These are phyloP conservation scores for Triticum timopheevii DNA, from an alignment of 176 grass and related monocot genomes.

Conservation along the genomic window DNA sequence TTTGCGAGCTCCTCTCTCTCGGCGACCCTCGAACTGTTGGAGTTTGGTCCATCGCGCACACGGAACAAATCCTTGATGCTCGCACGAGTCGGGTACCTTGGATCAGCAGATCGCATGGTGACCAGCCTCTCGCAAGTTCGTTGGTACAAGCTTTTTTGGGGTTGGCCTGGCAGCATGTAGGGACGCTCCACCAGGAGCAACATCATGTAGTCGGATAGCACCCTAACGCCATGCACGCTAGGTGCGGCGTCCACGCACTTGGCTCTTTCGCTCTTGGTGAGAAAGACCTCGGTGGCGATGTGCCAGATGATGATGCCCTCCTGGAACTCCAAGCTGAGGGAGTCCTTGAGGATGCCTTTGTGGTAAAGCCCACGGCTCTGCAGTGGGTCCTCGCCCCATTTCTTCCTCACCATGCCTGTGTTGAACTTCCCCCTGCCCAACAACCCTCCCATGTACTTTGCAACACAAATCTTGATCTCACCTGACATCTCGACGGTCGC, in stretches of 20 bases:
- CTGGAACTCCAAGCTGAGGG: neutral
- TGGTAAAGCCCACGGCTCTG: no score
- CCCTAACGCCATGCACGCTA: neutral
- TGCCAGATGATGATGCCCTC: conserved; percentile 1
- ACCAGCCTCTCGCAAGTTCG: neutral
- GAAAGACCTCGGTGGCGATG: neutral
- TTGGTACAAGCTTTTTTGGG: neutral
- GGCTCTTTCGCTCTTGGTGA: neutral
- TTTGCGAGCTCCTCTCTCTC: neutral
- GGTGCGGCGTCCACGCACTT: neutral
- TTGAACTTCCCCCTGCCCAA: neutral
- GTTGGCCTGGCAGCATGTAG: neutral
- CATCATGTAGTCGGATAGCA: neutral
- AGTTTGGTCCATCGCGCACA: neutral
- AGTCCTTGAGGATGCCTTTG: neutral
- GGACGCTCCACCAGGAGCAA: neutral
- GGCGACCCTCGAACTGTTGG: neutral
- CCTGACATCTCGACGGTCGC: no score
- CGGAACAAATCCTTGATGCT: neutral
- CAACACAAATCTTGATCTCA: no score
- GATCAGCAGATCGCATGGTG: neutral
- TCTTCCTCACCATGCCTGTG: neutral
- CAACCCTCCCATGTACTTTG: no score
- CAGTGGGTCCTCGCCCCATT: no score
- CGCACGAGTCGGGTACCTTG: neutral